Conservation (phyloP, 805 yeast species). For the Kluyveromyces lactis region DNA sequence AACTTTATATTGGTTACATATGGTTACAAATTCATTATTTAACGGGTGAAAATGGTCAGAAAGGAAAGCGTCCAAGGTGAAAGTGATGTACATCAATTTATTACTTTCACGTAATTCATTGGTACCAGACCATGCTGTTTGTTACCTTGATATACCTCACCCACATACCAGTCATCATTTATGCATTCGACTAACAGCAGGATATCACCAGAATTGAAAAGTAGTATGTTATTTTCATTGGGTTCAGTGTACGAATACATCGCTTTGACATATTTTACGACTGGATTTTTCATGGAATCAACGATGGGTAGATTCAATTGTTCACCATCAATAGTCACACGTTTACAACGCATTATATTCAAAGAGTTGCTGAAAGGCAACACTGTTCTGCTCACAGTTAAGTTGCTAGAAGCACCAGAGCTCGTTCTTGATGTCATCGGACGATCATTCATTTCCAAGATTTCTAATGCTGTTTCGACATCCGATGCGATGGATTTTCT, state of each 20-base stretch:
- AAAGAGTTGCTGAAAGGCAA: not conserved
- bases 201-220: slow-evolving; percentile 26
- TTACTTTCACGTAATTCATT: slow-evolving; percentile 7
- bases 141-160: slow-evolving; percentile 19
- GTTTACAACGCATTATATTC: slow-evolving; percentile 17
- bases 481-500: slow-evolving; percentile 26
- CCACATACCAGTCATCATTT: slow-evolving; percentile 27
- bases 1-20: not conserved
- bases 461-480: slow-evolving; percentile 23
- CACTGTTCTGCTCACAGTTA: slow-evolving; percentile 1
- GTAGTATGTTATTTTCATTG: slow-evolving; percentile 22
- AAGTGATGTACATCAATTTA: not conserved
- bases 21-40: not conserved
- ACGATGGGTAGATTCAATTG: slow-evolving; percentile 24
- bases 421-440: not conserved
- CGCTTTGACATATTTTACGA: slow-evolving; percentile 27
- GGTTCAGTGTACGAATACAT: slow-evolving; percentile 22
- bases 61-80: no score
- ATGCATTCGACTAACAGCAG: slow-evolving; percentile 23
- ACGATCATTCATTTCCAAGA: slow-evolving; percentile 2
- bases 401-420: slow-evolving; percentile 2
- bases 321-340: slow-evolving; percentile 25
- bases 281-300: slow-evolving; percentile 20
- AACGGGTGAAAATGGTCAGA: no score
- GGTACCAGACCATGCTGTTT: slow-evolving; percentile 9